Conservation (phyloP, 495 filamentous ascomycete species). For the Hypoxylon fragiforme region DNA sequence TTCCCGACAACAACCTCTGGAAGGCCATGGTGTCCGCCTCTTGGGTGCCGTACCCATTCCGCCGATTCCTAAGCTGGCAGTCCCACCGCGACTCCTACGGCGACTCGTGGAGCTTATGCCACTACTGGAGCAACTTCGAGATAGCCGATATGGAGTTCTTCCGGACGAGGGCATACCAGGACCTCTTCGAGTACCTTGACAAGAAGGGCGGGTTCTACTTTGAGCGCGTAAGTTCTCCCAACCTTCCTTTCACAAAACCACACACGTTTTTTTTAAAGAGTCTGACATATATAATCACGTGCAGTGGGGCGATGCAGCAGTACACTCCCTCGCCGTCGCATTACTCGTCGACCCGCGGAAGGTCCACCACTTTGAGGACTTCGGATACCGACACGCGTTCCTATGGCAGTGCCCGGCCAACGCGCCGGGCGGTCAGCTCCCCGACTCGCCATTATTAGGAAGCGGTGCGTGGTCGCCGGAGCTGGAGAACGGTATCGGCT, state of each 20-base stretch:
- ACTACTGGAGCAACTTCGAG: slow-evolving; percentile 55
- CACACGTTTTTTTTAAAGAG: too few relatives aligned
- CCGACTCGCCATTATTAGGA: slow-evolving; percentile 21
- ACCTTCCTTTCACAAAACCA: neutral
- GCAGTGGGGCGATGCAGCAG: slow-evolving; percentile 52
- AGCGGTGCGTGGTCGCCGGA: slow-evolving; percentile 33
- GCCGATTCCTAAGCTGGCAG: slow-evolving; percentile 37
- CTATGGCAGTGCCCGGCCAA: slow-evolving; percentile 40
- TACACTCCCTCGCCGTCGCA: slow-evolving; percentile 47
- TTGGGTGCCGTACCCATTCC: slow-evolving; percentile 37
- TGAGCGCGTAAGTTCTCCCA: slow-evolving; percentile 39
- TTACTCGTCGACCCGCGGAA: slow-evolving; percentile 46
- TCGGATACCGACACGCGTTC: slow-evolving; percentile 47
- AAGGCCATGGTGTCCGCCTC: slow-evolving; percentile 38
- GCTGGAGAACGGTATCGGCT: slow-evolving; percentile 35
- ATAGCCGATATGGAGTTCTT: slow-evolving; percentile 52
- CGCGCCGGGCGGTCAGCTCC: slow-evolving; percentile 36
- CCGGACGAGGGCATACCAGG: slow-evolving; percentile 44
- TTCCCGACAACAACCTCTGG: slow-evolving; percentile 33
- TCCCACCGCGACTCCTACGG: slow-evolving; percentile 33
- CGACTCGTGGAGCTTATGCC: slow-evolving; percentile 47
- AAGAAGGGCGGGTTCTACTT: slow-evolving; percentile 50
- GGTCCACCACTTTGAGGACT: slow-evolving; percentile 49
- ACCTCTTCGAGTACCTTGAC: slow-evolving; percentile 49
- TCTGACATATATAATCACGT: neutral